Base-by-base conservation (phyloP, 768 basidiomycete genomes). In the Trametes cubensis region DNA sequence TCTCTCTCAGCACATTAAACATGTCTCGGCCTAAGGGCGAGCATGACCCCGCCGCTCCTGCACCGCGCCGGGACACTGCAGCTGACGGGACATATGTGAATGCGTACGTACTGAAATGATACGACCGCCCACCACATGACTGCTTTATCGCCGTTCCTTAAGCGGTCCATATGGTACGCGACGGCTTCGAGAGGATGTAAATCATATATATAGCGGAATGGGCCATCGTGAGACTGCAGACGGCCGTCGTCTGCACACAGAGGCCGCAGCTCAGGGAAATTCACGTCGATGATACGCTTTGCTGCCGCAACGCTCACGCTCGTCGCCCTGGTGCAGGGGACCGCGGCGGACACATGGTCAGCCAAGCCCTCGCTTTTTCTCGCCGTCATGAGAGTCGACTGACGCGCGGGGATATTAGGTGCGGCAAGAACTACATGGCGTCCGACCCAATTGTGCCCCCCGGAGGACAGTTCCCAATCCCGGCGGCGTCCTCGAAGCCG, bases 401-500 rank as follows among this genome's bases (percentile, higher is more conserved):
- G 57, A 53, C 39, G 18, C 4, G 52, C 45, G 20, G 18, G 26
- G 18, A 14, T n/a, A 25, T 10, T 63, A 83, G 83, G 81, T 83
- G 82, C 48, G 81, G 80, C 44, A 83, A 83, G 69, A 77, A 82
- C 63, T 84, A 72, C 66, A 78, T 78, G 74, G 39, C 72, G 7
- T 73, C 74, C 23, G 71, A 79, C 56, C 73, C 78, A 1, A 71
- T 79, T 6, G 75, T 79, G 18, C 76, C 76, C 0, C 81, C 83
- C 0, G 81, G 79, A 0, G 81, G 82, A 2, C 73, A 78, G 54
- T 84, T 83, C 59, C 72, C 73, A 7, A 56, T 75, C 1, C 79
- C 79, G 1, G 64, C 67, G 0, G 56, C 64, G 3, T 80, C 79
- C 4, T 20, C 67, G 3, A 63, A 65, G 7, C 78, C 82, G 10